phyloP scores from a whole-genome alignment of 1,139 yeast species.

The Geotrichum phurueaensis region DNA sequence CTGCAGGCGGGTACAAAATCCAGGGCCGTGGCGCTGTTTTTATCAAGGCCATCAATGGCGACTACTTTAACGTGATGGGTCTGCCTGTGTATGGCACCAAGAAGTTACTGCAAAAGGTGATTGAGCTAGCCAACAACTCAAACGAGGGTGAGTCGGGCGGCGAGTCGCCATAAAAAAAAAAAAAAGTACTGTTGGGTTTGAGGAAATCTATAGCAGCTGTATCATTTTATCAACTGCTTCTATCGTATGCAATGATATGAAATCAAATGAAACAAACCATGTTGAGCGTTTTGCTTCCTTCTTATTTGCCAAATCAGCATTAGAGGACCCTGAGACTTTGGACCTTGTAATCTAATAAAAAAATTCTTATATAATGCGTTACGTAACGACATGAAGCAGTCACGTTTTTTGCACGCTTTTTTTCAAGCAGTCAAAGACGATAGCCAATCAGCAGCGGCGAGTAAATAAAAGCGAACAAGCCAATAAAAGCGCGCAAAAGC shows the following conservation, averaged over 20 bases:
- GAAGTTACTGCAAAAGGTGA: conserved; percentile 37
- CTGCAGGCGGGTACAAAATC: conserved; percentile 90
- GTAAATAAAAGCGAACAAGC: background rate
- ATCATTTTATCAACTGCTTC: no score
- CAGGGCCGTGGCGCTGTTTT: conserved; percentile 69
- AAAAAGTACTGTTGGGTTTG: no score
- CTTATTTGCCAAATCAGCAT: background rate
- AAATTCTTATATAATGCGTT: no score
- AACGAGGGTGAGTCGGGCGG: conserved; percentile 19
- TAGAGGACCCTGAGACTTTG: background rate
- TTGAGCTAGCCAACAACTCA: conserved; percentile 24
- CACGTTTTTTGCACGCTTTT: background rate
- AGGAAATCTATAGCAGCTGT: no score
- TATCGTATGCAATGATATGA: background rate
- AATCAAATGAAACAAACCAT: background rate
- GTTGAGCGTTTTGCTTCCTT: background rate
- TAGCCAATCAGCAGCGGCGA: background rate
- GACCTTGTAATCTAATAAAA: background rate
- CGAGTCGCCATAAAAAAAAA: conserved; percentile 7
- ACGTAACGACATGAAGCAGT: background rate
- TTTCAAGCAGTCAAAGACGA: background rate
- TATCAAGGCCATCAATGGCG: conserved; percentile 63
- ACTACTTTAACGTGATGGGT: conserved; percentile 84
- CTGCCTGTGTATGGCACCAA: conserved; percentile 63
- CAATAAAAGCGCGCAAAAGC: background rate